These are phyloP conservation scores for Crotalaria pallida DNA, from an alignment of 306 rosid species.

Conservation along the genomic window DNA sequence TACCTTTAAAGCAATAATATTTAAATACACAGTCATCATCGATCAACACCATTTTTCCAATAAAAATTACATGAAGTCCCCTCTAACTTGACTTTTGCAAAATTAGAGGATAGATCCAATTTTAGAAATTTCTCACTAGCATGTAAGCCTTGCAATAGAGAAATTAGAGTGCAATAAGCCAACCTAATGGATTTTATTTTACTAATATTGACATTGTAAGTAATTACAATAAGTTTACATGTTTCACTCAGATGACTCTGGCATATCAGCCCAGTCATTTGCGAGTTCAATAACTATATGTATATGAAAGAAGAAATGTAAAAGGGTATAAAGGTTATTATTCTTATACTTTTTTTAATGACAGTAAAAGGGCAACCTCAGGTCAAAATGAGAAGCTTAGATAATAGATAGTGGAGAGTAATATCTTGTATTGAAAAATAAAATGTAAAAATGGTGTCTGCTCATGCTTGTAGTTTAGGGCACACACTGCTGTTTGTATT, in stretches of 20 bases:
- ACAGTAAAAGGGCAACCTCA: neutral
- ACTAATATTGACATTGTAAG: too few relatives aligned
- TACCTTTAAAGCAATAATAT: too few relatives aligned
- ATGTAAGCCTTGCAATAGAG: too few relatives aligned
- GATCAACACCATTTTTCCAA: too few relatives aligned
- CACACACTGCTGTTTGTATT: constrained; percentile 51
- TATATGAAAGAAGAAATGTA: neutral
- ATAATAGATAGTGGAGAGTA: too few relatives aligned
- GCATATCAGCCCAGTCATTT: neutral
- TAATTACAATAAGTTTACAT: neutral
- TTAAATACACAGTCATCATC: too few relatives aligned
- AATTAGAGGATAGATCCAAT: too few relatives aligned
- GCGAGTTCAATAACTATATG: neutral
- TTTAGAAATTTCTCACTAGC: too few relatives aligned
- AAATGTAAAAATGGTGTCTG: neutral
- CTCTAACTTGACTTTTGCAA: too few relatives aligned
- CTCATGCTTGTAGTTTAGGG: constrained; percentile 66
- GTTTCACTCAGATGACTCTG: neutral
- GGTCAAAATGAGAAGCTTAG: neutral
- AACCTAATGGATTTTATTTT: too few relatives aligned
- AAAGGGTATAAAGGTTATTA: neutral
- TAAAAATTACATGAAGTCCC: too few relatives aligned
- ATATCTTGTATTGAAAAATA: neutral
- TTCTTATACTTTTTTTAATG: neutral
- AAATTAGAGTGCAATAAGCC: too few relatives aligned